Evolutionary conservation across 257 asterid genomes (phyloP).

Genomic region (Solanum boliviense): DNA sequence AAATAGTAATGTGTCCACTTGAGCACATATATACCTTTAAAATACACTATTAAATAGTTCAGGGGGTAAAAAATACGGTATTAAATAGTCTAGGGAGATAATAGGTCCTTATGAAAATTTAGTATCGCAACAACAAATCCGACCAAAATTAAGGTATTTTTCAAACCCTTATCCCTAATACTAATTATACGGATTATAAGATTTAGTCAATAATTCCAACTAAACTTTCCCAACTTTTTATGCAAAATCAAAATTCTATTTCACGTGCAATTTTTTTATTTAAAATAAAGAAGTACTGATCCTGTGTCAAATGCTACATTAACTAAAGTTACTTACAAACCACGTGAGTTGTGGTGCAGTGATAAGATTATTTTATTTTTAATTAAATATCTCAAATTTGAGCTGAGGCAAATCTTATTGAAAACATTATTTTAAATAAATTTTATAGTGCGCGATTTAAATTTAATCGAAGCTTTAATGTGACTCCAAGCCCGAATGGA

Average conservation of each 20-base stretch:
- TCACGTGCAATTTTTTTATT: not conserved
- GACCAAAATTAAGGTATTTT: too few relatives aligned
- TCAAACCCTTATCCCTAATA: too few relatives aligned
- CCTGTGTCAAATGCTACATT: not conserved
- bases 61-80: too few relatives aligned
- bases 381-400: too few relatives aligned
- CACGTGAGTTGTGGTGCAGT: fast-evolving
- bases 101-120: too few relatives aligned
- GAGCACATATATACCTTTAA: too few relatives aligned
- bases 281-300: not conserved
- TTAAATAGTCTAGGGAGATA: too few relatives aligned
- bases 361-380: too few relatives aligned
- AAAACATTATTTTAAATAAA: fast-evolving
- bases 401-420: too few relatives aligned
- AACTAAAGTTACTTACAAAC: not conserved
- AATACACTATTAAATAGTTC: too few relatives aligned
- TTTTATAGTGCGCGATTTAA: fast-evolving
- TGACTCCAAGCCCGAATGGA: not conserved
- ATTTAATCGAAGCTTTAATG: fast-evolving
- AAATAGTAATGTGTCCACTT: too few relatives aligned
- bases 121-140: too few relatives aligned
- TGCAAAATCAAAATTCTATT: not conserved
- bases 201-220: not conserved
- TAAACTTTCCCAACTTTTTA: not conserved
- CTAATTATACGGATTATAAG: not conserved